Evolutionary conservation across 2,329 filamentous ascomycete species (phyloP).

Genomic region (Myotisia sp.): DNA sequence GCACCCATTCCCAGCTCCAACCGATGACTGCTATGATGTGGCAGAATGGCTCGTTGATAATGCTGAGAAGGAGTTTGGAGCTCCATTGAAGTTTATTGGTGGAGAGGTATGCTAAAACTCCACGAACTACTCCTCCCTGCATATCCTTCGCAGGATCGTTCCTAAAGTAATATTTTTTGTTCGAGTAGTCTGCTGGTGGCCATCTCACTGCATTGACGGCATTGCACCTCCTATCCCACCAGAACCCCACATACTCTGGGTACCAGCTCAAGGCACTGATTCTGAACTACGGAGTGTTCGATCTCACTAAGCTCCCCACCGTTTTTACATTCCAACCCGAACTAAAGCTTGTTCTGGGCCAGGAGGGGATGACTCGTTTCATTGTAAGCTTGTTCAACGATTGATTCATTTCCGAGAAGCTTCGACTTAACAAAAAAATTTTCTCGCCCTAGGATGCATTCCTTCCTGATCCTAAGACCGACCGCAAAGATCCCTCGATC

Average conservation of each 20-base stretch:
- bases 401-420: no score
- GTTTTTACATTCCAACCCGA: slow-evolving; percentile 27
- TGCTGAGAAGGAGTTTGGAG: slow-evolving; percentile 30
- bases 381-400: neutral
- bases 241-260: slow-evolving; percentile 14
- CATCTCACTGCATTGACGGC: slow-evolving; percentile 36
- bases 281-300: slow-evolving; percentile 40
- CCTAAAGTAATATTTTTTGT: neutral
- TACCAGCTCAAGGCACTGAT: slow-evolving; percentile 38
- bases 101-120: slow-evolving; percentile 29
- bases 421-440: no score
- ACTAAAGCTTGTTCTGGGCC: slow-evolving; percentile 32
- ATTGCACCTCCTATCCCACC: slow-evolving; percentile 33
- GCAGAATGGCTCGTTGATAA: slow-evolving; percentile 41
- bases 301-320: slow-evolving; percentile 32
- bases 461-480: slow-evolving; percentile 28
- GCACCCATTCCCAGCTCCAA: slow-evolving; percentile 40
- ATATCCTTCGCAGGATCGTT: neutral
- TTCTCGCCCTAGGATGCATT: slow-evolving; percentile 23
- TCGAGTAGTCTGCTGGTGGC: slow-evolving; percentile 34
- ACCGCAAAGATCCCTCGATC: slow-evolving; percentile 32
- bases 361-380: slow-evolving; percentile 33
- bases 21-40: slow-evolving; percentile 45
- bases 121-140: neutral
- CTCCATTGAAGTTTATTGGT: slow-evolving; percentile 30